Conservation (phyloP, 352 stramenopile species). For the Phytopythium litorale region DNA sequence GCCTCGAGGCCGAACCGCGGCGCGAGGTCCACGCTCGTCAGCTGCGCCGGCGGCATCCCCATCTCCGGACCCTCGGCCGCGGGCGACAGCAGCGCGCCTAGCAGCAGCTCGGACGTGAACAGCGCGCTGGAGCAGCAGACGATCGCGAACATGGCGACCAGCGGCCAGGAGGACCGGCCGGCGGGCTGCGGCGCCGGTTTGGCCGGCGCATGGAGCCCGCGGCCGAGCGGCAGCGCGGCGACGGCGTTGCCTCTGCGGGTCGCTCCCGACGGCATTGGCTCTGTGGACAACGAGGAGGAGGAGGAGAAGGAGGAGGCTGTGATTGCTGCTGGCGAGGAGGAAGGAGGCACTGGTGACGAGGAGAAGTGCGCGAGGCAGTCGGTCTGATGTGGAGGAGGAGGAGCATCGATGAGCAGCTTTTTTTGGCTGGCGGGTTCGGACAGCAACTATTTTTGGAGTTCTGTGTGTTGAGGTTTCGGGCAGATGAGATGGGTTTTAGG, state of each 20-base stretch:
- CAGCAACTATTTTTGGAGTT: too few relatives aligned
- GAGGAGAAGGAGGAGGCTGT: not conserved
- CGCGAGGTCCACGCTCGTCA: not conserved
- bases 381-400: too few relatives aligned
- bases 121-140: not conserved
- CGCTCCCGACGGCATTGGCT: not conserved
- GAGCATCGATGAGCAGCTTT: too few relatives aligned
- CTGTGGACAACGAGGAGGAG: not conserved
- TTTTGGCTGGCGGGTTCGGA: too few relatives aligned
- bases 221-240: not conserved
- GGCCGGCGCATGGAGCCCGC: not conserved
- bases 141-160: not conserved
- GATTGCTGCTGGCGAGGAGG: not conserved
- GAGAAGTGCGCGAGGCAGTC: too few relatives aligned
- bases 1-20: not conserved
- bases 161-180: not conserved
- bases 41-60: not conserved
- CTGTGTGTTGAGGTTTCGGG: too few relatives aligned
- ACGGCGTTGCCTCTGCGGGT: not conserved
- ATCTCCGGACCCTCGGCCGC: not conserved
- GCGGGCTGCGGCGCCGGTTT: not conserved
- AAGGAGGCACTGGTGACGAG: too few relatives aligned
- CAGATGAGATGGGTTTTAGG: too few relatives aligned
- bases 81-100: not conserved
- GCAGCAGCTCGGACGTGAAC: not conserved